A percentile compares a stretch with the other conserved stretches of the same genome.
phyloP scores from a whole-genome alignment of 2,329 filamentous ascomycete species.

The Ophiognomonia clavigignenti-juglandacearum region DNA sequence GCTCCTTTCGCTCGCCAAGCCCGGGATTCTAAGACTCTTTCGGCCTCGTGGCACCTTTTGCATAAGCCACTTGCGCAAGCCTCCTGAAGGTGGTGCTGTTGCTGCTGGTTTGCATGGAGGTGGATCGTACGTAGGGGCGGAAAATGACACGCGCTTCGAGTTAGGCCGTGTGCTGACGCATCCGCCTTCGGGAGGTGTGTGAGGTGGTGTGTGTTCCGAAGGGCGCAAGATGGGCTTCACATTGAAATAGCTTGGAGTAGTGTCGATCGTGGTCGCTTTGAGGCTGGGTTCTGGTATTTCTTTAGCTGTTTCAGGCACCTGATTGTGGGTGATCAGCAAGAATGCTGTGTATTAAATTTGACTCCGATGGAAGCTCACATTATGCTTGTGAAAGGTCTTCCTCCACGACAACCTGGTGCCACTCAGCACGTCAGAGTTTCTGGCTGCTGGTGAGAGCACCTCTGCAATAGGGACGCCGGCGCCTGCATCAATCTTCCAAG shows the following conservation, averaged over 20 bases:
- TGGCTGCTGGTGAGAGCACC: neutral
- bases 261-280: neutral
- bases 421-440: neutral
- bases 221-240: neutral
- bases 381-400: neutral
- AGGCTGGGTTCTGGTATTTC: neutral
- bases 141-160: neutral
- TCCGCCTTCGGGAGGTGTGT: neutral
- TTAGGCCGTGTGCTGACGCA: neutral
- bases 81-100: no score
- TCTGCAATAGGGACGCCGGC: neutral
- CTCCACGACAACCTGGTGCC: neutral
- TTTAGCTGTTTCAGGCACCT: neutral
- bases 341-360: no score
- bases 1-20: neutral
- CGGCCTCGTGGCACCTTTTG: neutral
- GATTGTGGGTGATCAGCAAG: neutral
- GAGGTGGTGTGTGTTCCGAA: neutral
- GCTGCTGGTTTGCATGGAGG: neutral
- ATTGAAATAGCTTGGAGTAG: slow-evolving; percentile 6
- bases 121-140: neutral
- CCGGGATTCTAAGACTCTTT: neutral
- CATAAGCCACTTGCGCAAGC: slow-evolving; percentile 8
- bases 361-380: slow-evolving; percentile 5
- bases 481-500: neutral